Conservation (phyloP, 176 grass and related monocot species). For the Carex parvula region DNA sequence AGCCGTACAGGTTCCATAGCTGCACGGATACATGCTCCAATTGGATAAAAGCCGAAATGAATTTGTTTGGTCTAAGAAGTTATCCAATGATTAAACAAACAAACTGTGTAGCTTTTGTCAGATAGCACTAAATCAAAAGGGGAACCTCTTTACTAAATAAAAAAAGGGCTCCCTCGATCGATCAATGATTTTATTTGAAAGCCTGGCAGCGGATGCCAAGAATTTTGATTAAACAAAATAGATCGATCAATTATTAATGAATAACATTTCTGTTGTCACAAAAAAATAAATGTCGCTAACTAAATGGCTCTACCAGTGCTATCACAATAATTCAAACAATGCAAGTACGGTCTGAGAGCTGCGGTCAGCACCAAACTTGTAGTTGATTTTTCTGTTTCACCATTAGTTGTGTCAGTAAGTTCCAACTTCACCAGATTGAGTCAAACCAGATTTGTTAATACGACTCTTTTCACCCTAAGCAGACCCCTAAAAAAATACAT, state of each 20-base stretch:
- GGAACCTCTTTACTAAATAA: neutral
- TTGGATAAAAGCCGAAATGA: neutral
- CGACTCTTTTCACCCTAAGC: neutral
- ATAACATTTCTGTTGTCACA: neutral
- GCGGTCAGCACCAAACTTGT: neutral
- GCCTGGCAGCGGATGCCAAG: too few relatives aligned
- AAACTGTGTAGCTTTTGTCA: neutral
- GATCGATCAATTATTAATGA: neutral
- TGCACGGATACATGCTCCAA: neutral
- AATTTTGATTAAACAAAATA: too few relatives aligned
- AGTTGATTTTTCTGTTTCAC: neutral
- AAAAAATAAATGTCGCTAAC: neutral
- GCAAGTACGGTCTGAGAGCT: neutral
- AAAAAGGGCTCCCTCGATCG: neutral
- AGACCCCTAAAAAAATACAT: neutral
- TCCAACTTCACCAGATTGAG: conserved; percentile 15
- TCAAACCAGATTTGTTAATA: neutral
- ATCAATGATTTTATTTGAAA: neutral
- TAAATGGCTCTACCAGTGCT: neutral
- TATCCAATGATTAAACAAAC: neutral
- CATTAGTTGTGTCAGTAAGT: neutral
- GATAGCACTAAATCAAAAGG: neutral
- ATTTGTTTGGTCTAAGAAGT: neutral
- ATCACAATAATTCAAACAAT: neutral
- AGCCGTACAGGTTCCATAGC: neutral